Percentiles rank a stretch among this genome's conserved stretches.
phyloP scores from a whole-genome alignment of 108 stramenopile species.

The Skeletonema potamos region DNA sequence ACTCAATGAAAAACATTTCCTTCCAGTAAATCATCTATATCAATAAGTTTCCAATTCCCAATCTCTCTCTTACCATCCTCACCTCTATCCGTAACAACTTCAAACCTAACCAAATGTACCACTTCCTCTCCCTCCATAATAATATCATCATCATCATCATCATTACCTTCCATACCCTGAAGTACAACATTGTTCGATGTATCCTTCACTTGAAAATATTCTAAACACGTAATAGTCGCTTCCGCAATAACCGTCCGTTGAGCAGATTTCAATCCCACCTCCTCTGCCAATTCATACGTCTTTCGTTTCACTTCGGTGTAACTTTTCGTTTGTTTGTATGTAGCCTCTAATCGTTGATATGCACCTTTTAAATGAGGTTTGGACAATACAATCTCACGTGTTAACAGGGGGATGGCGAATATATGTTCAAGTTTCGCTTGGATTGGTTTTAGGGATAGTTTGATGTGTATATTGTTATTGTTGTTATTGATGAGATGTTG shows the following conservation, averaged over 20 bases:
- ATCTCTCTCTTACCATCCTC: background rate
- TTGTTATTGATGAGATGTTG: too few species aligned
- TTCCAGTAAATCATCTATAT: background rate
- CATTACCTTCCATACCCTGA: background rate
- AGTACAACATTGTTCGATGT: background rate
- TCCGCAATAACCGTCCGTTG: background rate
- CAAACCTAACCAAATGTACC: background rate
- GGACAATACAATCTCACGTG: slow-evolving; percentile 19
- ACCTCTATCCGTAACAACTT: slow-evolving; percentile 1
- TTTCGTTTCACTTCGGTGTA: slow-evolving; percentile 21
- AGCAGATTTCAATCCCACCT: background rate
- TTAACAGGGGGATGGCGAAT: slow-evolving; percentile 6
- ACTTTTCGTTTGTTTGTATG: slow-evolving; percentile 14
- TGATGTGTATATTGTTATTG: too few species aligned
- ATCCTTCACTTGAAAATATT: slow-evolving; percentile 4
- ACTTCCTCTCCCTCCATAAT: background rate
- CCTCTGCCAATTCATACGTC: background rate
- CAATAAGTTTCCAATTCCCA: background rate
- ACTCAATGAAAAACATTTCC: slow-evolving; percentile 5
- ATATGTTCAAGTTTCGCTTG: background rate
- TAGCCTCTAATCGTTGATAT: slow-evolving; percentile 29
- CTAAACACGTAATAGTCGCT: background rate
- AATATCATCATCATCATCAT: too few species aligned
- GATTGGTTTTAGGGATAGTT: background rate
- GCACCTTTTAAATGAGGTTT: slow-evolving; percentile 16